A percentile compares a stretch with the other conserved stretches of the same genome.
Conservation (phyloP, 495 filamentous ascomycete species). For the Evernia prunastri region DNA sequence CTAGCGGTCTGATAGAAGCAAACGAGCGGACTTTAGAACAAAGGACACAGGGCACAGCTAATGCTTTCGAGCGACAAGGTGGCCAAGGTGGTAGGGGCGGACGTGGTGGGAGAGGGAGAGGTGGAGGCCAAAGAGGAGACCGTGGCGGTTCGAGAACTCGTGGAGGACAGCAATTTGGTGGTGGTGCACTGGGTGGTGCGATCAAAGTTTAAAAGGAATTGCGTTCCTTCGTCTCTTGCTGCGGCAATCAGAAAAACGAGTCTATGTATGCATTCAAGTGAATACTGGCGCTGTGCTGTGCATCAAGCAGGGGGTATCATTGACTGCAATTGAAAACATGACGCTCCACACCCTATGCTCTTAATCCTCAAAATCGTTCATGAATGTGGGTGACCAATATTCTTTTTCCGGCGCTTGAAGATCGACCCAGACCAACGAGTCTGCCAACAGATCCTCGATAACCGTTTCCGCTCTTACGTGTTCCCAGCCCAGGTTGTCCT, state of each 20-base stretch:
- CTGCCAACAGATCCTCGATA: conserved; percentile 81
- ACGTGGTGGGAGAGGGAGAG: conserved; percentile 54
- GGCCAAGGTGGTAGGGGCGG: conserved; percentile 70
- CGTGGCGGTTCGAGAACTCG: conserved; percentile 45
- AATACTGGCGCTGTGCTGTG: conserved; percentile 11
- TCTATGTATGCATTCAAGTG: conserved; percentile 24
- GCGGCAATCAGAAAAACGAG: conserved; percentile 3
- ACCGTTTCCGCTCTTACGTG: conserved; percentile 78
- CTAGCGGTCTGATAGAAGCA: conserved; percentile 85
- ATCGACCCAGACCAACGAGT: conserved; percentile 93
- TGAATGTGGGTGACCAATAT: conserved; percentile 75
- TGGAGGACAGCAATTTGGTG: conserved; percentile 55
- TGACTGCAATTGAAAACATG: conserved; percentile 2
- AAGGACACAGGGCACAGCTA: conserved; percentile 88
- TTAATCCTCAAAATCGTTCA: conserved; percentile 26
- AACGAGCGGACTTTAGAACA: conserved; percentile 97
- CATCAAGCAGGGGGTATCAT: conserved; percentile 13
- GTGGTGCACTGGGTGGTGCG: conserved; percentile 56
- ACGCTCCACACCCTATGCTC: neutral
- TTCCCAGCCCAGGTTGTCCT: conserved; percentile 84
- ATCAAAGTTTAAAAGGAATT: conserved; percentile 50
- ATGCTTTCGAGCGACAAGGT: conserved; percentile 86
- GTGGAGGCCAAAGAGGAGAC: conserved; percentile 64
- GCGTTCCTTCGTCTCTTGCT: conserved; percentile 19
- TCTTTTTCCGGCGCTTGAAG: conserved; percentile 79